phyloP scores from a whole-genome alignment of 148 eudicot genomes.

The Silene latifolia region DNA sequence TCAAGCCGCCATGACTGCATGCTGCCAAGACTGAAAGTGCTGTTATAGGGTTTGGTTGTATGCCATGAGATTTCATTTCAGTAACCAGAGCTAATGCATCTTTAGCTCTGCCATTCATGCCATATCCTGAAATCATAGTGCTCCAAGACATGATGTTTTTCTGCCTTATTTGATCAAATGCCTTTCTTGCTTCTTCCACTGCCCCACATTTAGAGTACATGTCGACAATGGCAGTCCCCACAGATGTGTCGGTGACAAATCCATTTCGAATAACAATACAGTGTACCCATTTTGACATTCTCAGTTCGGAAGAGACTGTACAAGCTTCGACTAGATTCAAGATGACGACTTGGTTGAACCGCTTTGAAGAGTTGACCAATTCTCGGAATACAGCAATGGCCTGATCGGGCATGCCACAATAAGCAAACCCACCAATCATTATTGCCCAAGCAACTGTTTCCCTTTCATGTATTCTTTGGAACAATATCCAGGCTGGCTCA shows the following conservation, averaged over 20 bases:
- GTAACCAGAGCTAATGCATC: conserved; percentile 44
- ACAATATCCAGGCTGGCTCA: conserved; percentile 43
- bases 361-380: conserved; percentile 37
- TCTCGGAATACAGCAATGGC: conserved; percentile 44
- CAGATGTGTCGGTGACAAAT: conserved; percentile 45
- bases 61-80: conserved; percentile 50
- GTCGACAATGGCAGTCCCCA: conserved; percentile 69
- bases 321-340: conserved; percentile 79
- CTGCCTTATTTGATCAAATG: conserved; percentile 44
- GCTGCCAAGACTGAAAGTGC: conserved; percentile 69
- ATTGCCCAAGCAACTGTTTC: conserved; percentile 71
- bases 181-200: conserved; percentile 53
- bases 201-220: conserved; percentile 82
- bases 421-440: conserved; percentile 76
- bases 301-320: conserved; percentile 50
- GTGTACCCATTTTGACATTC: conserved; percentile 59
- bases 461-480: conserved; percentile 31
- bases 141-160: conserved; percentile 67
- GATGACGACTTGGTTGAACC: conserved; percentile 42
- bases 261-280: conserved; percentile 55
- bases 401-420: conserved; percentile 73
- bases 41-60: conserved; percentile 61
- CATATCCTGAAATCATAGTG: conserved; percentile 73
- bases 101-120: conserved; percentile 67
- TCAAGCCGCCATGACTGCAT: conserved; percentile 84